Percentiles rank a stretch among this genome's conserved stretches.
Conservation (phyloP, 805 yeast genomes). For the Candida ascalaphidarum region DNA sequence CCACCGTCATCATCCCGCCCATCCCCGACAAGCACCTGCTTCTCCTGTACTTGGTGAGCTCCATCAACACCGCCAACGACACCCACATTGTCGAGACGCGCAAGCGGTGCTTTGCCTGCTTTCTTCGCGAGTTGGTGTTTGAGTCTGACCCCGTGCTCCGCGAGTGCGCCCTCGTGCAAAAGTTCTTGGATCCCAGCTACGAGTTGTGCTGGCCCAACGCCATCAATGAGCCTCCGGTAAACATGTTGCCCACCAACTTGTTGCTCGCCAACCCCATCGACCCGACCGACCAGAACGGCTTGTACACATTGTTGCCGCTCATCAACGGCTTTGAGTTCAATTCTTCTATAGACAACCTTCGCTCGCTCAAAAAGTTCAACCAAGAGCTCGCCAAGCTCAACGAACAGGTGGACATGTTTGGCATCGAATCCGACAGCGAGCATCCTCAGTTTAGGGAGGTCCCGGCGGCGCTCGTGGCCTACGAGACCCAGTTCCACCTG, state of each 20-base stretch:
- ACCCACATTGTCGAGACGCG: slow-evolving; percentile 38
- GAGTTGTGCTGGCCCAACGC: slow-evolving; percentile 45
- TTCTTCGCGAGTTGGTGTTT: slow-evolving; percentile 30
- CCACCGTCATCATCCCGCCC: slow-evolving; percentile 33
- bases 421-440: slow-evolving; percentile 12
- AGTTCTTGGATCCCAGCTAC: slow-evolving; percentile 43
- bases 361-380: slow-evolving; percentile 23
- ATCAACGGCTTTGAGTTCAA: slow-evolving; percentile 29
- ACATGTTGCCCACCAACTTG: slow-evolving; percentile 37
- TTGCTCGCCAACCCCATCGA: slow-evolving; percentile 41
- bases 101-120: slow-evolving; percentile 35
- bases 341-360: slow-evolving; percentile 16
- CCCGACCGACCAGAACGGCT: slow-evolving; percentile 47
- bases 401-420: slow-evolving; percentile 23
- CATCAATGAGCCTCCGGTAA: slow-evolving; percentile 37
- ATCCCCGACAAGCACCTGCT: slow-evolving; percentile 41
- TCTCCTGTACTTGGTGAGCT: slow-evolving; percentile 30
- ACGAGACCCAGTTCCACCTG: slow-evolving; percentile 25
- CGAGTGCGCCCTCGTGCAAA: slow-evolving; percentile 29
- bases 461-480: slow-evolving; percentile 22
- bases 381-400: slow-evolving; percentile 24
- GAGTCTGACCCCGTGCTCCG: slow-evolving; percentile 21
- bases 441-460: slow-evolving; percentile 2
- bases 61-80: slow-evolving; percentile 30
- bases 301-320: slow-evolving; percentile 39